Percentiles rank a stretch among this genome's conserved stretches.
These are phyloP conservation scores for Nitzschia palea DNA, from an alignment of 108 stramenopile genomes.

Conservation along the genomic window DNA sequence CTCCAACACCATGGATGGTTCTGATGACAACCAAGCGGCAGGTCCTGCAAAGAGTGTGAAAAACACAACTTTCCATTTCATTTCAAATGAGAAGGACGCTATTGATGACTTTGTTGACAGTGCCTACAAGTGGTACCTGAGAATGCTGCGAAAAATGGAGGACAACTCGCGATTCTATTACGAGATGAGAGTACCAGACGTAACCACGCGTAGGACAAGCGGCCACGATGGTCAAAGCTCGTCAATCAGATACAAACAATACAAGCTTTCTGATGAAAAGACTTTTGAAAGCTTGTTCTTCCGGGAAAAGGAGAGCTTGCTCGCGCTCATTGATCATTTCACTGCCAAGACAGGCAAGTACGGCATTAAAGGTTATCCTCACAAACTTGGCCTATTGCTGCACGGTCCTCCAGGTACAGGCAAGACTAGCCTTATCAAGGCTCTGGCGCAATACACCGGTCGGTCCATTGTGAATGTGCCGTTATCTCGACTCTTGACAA, in stretches of 20 bases:
- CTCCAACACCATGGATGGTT: too few relatives aligned
- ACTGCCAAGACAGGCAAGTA: constrained; percentile 64
- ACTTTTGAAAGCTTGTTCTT: constrained; percentile 79
- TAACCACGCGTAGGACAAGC: constrained; percentile 9
- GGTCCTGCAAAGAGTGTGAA: not conserved
- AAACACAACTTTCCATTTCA: constrained; percentile 27
- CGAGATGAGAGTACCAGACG: constrained; percentile 42
- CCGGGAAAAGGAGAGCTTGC: constrained; percentile 53
- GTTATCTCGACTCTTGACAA: constrained; percentile 59
- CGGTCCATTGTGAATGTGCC: constrained; percentile 78
- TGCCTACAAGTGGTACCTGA: constrained; percentile 52
- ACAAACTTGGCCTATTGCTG: constrained; percentile 84
- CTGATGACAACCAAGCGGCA: too few relatives aligned
- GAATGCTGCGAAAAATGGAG: constrained; percentile 39
- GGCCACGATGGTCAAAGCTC: not conserved
- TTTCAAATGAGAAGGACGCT: constrained; percentile 20
- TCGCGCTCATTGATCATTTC: constrained; percentile 56
- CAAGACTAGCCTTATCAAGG: constrained; percentile 86
- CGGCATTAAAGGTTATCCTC: constrained; percentile 74
- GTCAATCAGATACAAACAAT: constrained; percentile 51
- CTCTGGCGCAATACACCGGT: constrained; percentile 64
- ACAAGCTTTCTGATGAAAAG: constrained; percentile 71
- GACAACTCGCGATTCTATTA: constrained; percentile 51
- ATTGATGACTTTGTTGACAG: constrained; percentile 51
- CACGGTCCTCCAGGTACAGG: constrained; percentile 92